These are phyloP conservation scores for Pezicula radicicola DNA, from an alignment of 2,329 filamentous ascomycete species.

Conservation along the genomic window DNA sequence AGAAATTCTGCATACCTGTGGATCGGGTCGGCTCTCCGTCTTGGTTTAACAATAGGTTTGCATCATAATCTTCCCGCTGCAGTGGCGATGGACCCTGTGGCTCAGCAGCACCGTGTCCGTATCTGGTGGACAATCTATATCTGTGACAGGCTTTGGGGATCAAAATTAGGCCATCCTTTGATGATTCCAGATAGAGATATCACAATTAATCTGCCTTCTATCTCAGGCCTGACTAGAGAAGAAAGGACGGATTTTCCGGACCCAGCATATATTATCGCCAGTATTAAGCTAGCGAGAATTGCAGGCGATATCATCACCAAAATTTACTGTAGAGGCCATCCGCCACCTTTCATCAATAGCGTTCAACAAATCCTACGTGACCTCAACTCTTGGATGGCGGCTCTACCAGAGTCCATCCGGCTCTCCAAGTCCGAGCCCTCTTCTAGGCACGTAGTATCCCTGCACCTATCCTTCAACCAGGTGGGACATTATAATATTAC, in stretches of 20 bases:
- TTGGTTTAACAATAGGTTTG: slow-evolving; percentile 34
- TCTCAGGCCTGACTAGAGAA: slow-evolving; percentile 24
- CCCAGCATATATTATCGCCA: slow-evolving; percentile 34
- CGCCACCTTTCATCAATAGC: slow-evolving; percentile 32
- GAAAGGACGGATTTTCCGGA: slow-evolving; percentile 29
- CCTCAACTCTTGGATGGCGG: slow-evolving; percentile 34
- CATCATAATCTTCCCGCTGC: slow-evolving; percentile 37
- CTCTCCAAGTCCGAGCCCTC: slow-evolving; percentile 31
- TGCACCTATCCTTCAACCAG: slow-evolving; percentile 31
- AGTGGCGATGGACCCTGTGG: slow-evolving; percentile 29
- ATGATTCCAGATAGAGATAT: slow-evolving; percentile 36
- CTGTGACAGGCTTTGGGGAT: slow-evolving; percentile 37
- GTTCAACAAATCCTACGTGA: slow-evolving; percentile 33
- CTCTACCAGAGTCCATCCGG: slow-evolving; percentile 30
- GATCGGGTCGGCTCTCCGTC: slow-evolving; percentile 40
- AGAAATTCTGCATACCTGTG: slow-evolving; percentile 40
- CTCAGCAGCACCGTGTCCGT: slow-evolving; percentile 34
- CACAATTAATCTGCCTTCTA: slow-evolving; percentile 36
- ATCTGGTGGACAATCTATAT: slow-evolving; percentile 41
- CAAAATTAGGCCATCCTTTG: slow-evolving; percentile 35
- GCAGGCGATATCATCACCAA: slow-evolving; percentile 25
- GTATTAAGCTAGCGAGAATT: slow-evolving; percentile 34
- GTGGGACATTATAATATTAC: slow-evolving; percentile 20
- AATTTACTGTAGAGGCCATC: slow-evolving; percentile 24
- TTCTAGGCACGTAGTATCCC: slow-evolving; percentile 32